phyloP scores from a whole-genome alignment of 2,329 filamentous ascomycete species.

The Ophidiomyces ophidiicola region DNA sequence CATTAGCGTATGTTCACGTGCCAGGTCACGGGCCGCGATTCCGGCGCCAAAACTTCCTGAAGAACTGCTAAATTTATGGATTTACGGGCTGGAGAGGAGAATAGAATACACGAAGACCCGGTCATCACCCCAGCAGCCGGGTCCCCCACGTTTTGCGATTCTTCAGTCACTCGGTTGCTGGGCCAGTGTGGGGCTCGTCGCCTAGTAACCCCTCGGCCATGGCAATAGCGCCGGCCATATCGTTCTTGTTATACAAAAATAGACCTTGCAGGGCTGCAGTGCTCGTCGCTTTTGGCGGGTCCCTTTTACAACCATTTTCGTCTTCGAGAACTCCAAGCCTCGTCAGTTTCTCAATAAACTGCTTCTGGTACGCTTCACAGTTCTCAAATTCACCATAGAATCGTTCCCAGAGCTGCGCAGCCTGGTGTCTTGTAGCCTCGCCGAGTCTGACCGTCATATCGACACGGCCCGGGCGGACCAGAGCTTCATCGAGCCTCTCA shows the following conservation, averaged over 20 bases:
- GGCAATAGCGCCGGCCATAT: slow-evolving; percentile 72
- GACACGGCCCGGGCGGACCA: slow-evolving; percentile 82
- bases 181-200: slow-evolving; percentile 5
- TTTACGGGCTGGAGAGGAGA: too few relatives aligned
- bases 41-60: background rate
- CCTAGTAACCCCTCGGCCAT: slow-evolving; percentile 49
- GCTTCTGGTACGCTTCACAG: slow-evolving; percentile 48
- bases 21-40: background rate
- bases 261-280: slow-evolving; percentile 87
- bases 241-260: slow-evolving; percentile 88
- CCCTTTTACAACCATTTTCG: slow-evolving; percentile 37
- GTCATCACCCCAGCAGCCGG: background rate
- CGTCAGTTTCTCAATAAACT: slow-evolving; percentile 60
- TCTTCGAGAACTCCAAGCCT: slow-evolving; percentile 58
- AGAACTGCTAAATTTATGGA: background rate
- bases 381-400: slow-evolving; percentile 79
- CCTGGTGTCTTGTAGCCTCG: slow-evolving; percentile 75
- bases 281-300: slow-evolving; percentile 50
- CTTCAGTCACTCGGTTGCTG: background rate
- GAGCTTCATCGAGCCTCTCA: slow-evolving; percentile 73
- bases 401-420: slow-evolving; percentile 77
- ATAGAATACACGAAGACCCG: too few relatives aligned
- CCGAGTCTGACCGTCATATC: slow-evolving; percentile 88
- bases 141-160: background rate
- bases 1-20: background rate